Evolutionary conservation across 495 filamentous ascomycete species (phyloP).

Genomic region (Aspergillus leporis): DNA sequence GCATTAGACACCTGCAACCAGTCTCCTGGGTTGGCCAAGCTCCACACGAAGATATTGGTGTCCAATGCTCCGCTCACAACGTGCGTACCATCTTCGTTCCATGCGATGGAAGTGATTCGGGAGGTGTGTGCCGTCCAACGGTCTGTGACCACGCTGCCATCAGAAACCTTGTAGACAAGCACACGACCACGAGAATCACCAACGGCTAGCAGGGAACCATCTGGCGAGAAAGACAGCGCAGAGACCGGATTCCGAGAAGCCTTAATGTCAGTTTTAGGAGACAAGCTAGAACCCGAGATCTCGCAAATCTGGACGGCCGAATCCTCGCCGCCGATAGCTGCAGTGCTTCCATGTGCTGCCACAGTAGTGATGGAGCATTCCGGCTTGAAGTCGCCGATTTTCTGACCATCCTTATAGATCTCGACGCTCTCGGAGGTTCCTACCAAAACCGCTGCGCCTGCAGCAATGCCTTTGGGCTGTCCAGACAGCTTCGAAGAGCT

Average conservation of each 20-base stretch:
- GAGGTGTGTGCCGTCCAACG: constrained; percentile 94
- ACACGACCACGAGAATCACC: constrained; percentile 88
- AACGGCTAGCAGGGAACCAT: constrained; percentile 71
- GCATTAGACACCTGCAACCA: constrained; percentile 78
- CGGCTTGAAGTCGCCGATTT: constrained; percentile 59
- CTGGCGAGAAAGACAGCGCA: constrained; percentile 74
- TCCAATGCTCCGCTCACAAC: constrained; percentile 85
- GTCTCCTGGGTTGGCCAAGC: constrained; percentile 76
- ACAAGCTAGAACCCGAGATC: constrained; percentile 47
- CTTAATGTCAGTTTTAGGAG: constrained; percentile 46
- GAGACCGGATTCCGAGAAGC: constrained; percentile 43
- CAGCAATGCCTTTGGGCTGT: constrained; percentile 61
- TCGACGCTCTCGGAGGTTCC: constrained; percentile 65
- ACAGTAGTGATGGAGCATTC: constrained; percentile 69
- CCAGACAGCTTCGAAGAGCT: constrained; percentile 50
- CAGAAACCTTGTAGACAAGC: constrained; percentile 61
- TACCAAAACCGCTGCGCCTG: constrained; percentile 57
- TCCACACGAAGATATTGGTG: constrained; percentile 91
- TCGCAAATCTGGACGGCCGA: constrained; percentile 72
- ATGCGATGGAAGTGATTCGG: constrained; percentile 77
- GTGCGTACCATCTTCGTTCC: constrained; percentile 73
- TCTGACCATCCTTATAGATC: constrained; percentile 59
- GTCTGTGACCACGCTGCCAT: constrained; percentile 50
- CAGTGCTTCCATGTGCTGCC: constrained; percentile 59
- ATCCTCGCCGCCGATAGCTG: constrained; percentile 78